phyloP scores from a whole-genome alignment of 805 yeast genomes.

The Nakazawaea ernobii region DNA sequence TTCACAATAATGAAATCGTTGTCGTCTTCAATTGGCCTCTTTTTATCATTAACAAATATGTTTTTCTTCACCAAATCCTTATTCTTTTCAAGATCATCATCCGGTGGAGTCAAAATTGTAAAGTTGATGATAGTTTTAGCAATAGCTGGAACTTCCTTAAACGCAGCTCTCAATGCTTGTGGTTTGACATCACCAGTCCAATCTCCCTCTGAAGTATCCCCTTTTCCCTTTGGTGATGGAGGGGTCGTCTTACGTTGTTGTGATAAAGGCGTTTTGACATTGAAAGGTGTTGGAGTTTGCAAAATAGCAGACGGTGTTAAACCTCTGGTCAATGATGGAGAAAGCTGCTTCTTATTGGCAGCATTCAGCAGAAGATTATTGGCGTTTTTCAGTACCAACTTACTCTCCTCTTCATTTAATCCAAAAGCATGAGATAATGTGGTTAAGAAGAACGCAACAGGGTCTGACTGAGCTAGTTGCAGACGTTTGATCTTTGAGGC shows the following conservation, averaged over 20 bases:
- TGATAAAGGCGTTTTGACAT: constrained; percentile 25
- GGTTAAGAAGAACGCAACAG: constrained; percentile 43
- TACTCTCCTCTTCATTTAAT: constrained; percentile 32
- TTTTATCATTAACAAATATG: constrained; percentile 9
- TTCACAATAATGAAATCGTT: constrained; percentile 13
- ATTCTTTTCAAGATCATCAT: constrained; percentile 11
- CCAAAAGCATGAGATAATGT: constrained; percentile 46
- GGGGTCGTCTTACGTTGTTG: constrained; percentile 22
- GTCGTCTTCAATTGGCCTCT: constrained; percentile 12
- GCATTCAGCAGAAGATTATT: constrained; percentile 5
- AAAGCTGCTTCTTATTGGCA: constrained; percentile 4
- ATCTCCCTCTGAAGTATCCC: constrained; percentile 17
- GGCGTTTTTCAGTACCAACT: constrained; percentile 17
- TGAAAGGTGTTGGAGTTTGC: constrained; percentile 31
- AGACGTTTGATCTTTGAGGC: constrained; percentile 38
- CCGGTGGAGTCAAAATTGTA: constrained; percentile 31
- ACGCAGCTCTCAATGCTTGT: constrained; percentile 36
- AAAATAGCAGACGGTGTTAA: constrained; percentile 34
- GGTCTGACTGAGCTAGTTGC: constrained; percentile 39
- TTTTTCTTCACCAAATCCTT: constrained; percentile 12
- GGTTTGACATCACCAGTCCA: constrained; percentile 41
- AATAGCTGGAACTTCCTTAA: constrained; percentile 36
- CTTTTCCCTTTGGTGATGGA: constrained; percentile 28
- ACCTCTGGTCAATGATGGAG: constrained; percentile 15
- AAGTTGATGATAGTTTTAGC: constrained; percentile 22